Evolutionary conservation across 1,284 basidiomycete species (phyloP), one percentile per base, ranked within the genome.

Genomic region (Microbotryum violaceum): DNA sequence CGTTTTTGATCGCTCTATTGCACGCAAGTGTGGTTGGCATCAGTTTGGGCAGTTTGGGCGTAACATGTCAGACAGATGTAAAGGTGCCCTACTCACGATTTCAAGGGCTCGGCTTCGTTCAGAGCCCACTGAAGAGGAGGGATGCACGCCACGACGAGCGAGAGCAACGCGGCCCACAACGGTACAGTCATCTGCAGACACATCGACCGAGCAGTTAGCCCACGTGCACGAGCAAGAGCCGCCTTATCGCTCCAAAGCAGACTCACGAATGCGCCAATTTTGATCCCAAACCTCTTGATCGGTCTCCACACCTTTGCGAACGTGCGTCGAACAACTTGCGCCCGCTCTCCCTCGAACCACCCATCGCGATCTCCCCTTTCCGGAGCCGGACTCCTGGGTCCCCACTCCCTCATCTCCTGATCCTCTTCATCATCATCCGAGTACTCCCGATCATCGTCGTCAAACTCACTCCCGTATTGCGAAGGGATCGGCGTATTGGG

Each of bases 71-170:
- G 14, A 2, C 37, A 16, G 9, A 16, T 18, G 23, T 29, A 29
- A 31, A 23, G 49, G 27, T 20, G 25, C 5, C 18, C 31, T 18
- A 62, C 71, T 56, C 25, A 72, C 71, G 70, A 65, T n/a, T 76
- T 74, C 14, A 78, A 63, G 6, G 77, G 75, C 60, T 73, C 70
- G 21, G 75, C 49, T 47, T 72, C 63, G 50, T 74, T 72, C 52
- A 78, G 57, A 20, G 70, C 65, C 46, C 65, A 58, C 63, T 78
- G 77, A 45, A 78, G 64, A 21, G 75, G 75, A 46, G 73, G 75
- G 4, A 77, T 73, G 45, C 77, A 72, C 25, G 76, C 77, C 10
- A 78, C 77, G 12, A 77, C 57, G 27, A 78, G 68, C 9, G 74
- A 75, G 12, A 76, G 65, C 3, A 78, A 63, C 18, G 77, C 76